Evolutionary conservation across 148 eudicot genomes (phyloP), one percentile per base, ranked within the genome.

Genomic region (Vaccinium macrocarpon): DNA sequence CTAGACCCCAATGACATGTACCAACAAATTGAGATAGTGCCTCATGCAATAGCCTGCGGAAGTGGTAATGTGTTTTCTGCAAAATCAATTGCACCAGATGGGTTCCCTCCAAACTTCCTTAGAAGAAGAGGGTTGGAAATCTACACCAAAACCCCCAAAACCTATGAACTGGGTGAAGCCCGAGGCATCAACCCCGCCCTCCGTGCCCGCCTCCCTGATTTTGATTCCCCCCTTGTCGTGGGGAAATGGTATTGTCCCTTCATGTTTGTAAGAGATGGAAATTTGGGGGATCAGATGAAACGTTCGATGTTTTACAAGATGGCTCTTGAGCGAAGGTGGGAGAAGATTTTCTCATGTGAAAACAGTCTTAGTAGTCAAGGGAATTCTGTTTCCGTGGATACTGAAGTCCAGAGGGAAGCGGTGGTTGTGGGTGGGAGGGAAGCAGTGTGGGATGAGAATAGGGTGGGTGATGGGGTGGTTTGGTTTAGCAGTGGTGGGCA

Each of bases 241-340:
- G 98, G 96, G 25, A 95, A 91, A 62, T 93, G 98, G 98, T 92
- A 90, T 35, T 84, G 90, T 35, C 98, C 98, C 12, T 94, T 94
- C 82, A 87, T 94, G 88, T 94, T 95, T 64, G 84, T 95, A 59
- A 90, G 84, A 72, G 94, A 95, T 35, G 90, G 87, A 10, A 84
- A 83, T 0, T 84, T 86, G 57, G 88, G 83, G 32, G 89, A 91
- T 10, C 95, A 87, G 72, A 78, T 93, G 64, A 88, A 92, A 57
- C 73, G 61, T 4, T 90, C 97, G 0, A 27, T 88, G 76, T 94
- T 88, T 56, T 94, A 93, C 50, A 92, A 90, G 84, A 88, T 94
- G 92, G 91, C 90, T 13, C 92, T 95, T 0, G 92, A 94, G 88
- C 95, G 88, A 83, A 87, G 88, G 84, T 94, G 96, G 98, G 96